Percentiles rank a stretch among this genome's conserved stretches.
phyloP scores from a whole-genome alignment of 305 asterid species.

The Andrographis paniculata region DNA sequence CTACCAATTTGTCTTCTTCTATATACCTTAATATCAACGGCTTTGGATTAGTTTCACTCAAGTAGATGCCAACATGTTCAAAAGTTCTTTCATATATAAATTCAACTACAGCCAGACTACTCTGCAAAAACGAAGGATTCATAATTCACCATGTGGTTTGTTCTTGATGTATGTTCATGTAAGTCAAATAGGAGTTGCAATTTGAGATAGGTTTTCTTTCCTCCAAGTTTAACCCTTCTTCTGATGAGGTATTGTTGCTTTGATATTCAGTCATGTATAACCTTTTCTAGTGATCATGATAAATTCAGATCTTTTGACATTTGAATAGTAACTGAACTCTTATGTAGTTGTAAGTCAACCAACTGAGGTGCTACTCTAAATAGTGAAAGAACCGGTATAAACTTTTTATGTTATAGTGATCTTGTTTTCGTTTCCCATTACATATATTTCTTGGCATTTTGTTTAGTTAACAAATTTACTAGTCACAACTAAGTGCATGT shows the following conservation, averaged over 20 bases:
- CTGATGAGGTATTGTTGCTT: constrained; percentile 6
- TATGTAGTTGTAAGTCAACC: neutral
- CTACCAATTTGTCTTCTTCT: neutral
- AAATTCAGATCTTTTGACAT: constrained; percentile 3
- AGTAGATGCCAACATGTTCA: neutral
- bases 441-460: too few species aligned
- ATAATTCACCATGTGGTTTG: neutral
- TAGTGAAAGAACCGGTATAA: neutral
- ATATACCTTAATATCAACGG: neutral
- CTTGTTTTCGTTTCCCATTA: too few species aligned
- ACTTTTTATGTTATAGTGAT: too few species aligned
- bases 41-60: neutral
- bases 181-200: neutral
- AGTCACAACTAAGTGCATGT: constrained; percentile 15
- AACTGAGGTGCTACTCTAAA: neutral
- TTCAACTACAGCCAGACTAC: neutral
- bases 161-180: neutral
- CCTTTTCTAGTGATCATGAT: neutral
- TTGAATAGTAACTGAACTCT: constrained; percentile 1
- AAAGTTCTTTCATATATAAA: neutral
- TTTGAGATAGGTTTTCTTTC: neutral
- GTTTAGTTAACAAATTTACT: neutral
- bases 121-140: neutral
- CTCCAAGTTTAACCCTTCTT: neutral
- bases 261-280: neutral